phyloP scores from a whole-genome alignment of 208 protist species.

The Lotmaria passim region DNA sequence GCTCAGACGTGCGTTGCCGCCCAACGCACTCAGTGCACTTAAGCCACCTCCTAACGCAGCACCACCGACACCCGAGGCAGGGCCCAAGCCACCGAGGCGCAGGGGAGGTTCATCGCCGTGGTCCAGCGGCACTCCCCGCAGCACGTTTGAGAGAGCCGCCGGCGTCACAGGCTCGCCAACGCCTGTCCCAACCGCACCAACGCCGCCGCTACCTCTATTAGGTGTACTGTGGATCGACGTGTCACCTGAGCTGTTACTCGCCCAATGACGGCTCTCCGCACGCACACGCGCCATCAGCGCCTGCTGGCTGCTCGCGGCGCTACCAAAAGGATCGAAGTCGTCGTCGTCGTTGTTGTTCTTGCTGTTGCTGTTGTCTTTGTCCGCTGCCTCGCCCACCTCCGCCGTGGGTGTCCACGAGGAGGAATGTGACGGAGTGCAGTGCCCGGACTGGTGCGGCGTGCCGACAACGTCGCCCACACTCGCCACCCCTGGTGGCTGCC shows the following conservation, averaged over 20 bases:
- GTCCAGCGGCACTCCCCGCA: background rate
- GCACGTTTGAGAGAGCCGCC: conserved; percentile 7
- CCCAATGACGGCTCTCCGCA: conserved; percentile 26
- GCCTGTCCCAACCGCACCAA: background rate
- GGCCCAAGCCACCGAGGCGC: too few species aligned
- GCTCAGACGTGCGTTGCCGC: conserved; percentile 1
- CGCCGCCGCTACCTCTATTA: background rate
- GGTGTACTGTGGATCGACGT: background rate
- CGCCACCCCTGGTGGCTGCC: conserved; percentile 20
- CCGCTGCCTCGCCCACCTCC: too few species aligned
- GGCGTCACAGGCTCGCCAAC: background rate
- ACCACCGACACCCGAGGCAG: too few species aligned
- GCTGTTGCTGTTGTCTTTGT: too few species aligned
- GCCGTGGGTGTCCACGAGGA: background rate
- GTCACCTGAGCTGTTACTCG: background rate
- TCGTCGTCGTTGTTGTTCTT: conserved; percentile 1
- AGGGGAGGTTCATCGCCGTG: background rate
- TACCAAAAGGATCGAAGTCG: conserved; percentile 21
- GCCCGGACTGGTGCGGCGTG: background rate
- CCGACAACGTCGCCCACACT: background rate
- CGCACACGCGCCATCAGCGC: conserved; percentile 31
- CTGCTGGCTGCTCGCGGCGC: conserved; percentile 8
- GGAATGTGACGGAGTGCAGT: background rate
- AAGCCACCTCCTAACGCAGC: background rate
- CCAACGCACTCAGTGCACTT: background rate